Evolutionary conservation across 2,329 filamentous ascomycete species (phyloP).

Genomic region (Lachnellula willkommii): DNA sequence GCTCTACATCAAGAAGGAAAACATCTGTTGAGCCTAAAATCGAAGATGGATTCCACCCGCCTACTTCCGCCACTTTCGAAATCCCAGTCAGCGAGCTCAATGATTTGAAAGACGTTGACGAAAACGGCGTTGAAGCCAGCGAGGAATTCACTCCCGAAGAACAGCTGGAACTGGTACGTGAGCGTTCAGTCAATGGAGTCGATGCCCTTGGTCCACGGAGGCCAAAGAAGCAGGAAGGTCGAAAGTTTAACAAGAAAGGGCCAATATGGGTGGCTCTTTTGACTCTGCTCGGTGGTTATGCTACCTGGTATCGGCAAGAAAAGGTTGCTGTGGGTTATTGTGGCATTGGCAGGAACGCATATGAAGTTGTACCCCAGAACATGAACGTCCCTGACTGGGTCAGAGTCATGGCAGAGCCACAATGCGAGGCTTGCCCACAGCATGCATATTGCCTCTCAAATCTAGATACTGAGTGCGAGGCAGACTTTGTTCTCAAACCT

Average conservation of each 20-base stretch:
- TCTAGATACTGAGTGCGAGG: constrained; percentile 73
- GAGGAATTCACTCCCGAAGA: constrained; percentile 96
- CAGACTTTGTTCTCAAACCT: constrained; percentile 76
- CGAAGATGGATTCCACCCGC: constrained; percentile 48
- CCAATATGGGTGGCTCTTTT: constrained; percentile 68
- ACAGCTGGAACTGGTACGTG: constrained; percentile 71
- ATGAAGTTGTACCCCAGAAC: constrained; percentile 40
- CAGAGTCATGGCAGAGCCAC: constrained; percentile 63
- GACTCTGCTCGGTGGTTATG: constrained; percentile 66
- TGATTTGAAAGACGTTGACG: constrained; percentile 37
- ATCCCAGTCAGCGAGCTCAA: constrained; percentile 43
- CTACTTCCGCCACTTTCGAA: constrained; percentile 54
- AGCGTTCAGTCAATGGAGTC: constrained; percentile 55
- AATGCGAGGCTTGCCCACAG: constrained; percentile 83
- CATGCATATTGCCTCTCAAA: constrained; percentile 85
- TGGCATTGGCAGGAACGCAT: constrained; percentile 66
- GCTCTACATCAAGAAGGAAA: constrained; percentile 41
- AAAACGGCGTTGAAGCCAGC: constrained; percentile 56
- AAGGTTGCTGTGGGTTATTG: constrained; percentile 97
- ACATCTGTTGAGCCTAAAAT: constrained; percentile 40
- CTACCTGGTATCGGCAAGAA: constrained; percentile 83
- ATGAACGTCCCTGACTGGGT: constrained; percentile 67
- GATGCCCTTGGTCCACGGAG: constrained; percentile 39
- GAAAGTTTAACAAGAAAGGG: constrained; percentile 49
- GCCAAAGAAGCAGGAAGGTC: constrained; percentile 38